phyloP scores from a whole-genome alignment of 768 basidiomycete genomes.

The Collybia sordida region DNA sequence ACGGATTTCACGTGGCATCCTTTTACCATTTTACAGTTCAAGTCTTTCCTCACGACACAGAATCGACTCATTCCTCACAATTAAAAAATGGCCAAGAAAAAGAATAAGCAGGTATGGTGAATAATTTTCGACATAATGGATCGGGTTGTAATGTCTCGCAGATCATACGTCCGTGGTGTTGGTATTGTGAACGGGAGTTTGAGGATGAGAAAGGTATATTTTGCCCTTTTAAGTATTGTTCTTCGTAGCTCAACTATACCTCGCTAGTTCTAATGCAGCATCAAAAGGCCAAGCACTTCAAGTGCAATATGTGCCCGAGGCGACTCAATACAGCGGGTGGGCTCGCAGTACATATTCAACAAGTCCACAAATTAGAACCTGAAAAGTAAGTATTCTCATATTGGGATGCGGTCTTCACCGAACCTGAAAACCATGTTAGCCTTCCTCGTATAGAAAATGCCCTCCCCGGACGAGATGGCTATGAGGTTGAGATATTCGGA shows the following conservation, averaged over 20 bases:
- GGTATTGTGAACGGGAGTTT: slow-evolving; percentile 99
- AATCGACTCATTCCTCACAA: neutral
- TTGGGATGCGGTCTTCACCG: neutral
- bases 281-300: slow-evolving; percentile 99
- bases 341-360: slow-evolving; percentile 95
- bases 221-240: neutral
- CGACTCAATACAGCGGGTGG: slow-evolving; percentile 97
- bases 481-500: slow-evolving; percentile 98
- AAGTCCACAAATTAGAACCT: slow-evolving; percentile 98
- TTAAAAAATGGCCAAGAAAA: slow-evolving; percentile 55
- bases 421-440: slow-evolving; percentile 26
- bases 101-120: slow-evolving; percentile 51
- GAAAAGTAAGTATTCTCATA: slow-evolving; percentile 61
- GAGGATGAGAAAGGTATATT: slow-evolving; percentile 95
- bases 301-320: slow-evolving; percentile 93
- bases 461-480: slow-evolving; percentile 93
- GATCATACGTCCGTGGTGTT: slow-evolving; percentile 94
- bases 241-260: slow-evolving; percentile 1
- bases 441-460: slow-evolving; percentile 95
- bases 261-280: slow-evolving; percentile 92
- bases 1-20: neutral
- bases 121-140: neutral
- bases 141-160: slow-evolving; percentile 23
- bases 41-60: too few relatives aligned
- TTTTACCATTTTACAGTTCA: too few relatives aligned